Evolutionary conservation across 2,329 filamentous ascomycete genomes (phyloP).

Genomic region (Atkinsonella hypoxylon): DNA sequence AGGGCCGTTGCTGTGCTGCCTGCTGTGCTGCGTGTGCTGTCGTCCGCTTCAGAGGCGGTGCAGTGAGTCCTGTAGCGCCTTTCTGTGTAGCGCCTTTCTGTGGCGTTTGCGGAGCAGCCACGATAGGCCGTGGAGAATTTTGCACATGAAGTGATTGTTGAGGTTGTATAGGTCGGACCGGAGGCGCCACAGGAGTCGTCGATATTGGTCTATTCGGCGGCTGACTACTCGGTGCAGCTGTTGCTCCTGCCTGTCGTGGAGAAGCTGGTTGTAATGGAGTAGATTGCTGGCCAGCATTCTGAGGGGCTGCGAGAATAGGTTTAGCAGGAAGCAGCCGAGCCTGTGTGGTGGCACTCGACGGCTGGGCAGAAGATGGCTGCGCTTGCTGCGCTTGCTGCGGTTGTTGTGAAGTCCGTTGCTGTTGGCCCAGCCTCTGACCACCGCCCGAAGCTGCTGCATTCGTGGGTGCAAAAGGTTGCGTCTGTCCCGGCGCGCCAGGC

Average conservation of each 20-base stretch:
- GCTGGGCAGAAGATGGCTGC: background rate
- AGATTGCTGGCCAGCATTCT: constrained; percentile 22
- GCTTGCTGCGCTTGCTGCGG: constrained; percentile 9
- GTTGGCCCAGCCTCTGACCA: background rate
- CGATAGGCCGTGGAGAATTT: constrained; percentile 18
- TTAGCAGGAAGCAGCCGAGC: constrained; percentile 15
- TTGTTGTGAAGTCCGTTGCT: constrained; percentile 7
- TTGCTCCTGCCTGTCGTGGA: constrained; percentile 14
- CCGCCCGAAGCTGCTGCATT: background rate
- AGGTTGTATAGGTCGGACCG: constrained; percentile 21
- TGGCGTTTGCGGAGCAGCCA: constrained; percentile 19
- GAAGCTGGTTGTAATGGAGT: constrained; percentile 24
- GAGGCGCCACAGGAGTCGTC: constrained; percentile 22
- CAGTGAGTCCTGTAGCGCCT: constrained; percentile 11
- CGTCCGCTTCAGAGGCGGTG: constrained; percentile 22
- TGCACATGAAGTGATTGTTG: constrained; percentile 11
- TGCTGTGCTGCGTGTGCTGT: constrained; percentile 17
- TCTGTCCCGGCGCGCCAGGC: constrained; percentile 8
- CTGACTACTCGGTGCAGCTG: constrained; percentile 19
- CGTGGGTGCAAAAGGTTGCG: constrained; percentile 6
- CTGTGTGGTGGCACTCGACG: constrained; percentile 6
- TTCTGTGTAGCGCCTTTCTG: constrained; percentile 13
- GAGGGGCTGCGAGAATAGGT: constrained; percentile 22
- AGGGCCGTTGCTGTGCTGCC: constrained; percentile 9
- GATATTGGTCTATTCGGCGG: constrained; percentile 17